A percentile compares a stretch with the other conserved stretches of the same genome.
Conservation (phyloP, 192 early-diverging fungal genomes). For the Backusella westeae region DNA sequence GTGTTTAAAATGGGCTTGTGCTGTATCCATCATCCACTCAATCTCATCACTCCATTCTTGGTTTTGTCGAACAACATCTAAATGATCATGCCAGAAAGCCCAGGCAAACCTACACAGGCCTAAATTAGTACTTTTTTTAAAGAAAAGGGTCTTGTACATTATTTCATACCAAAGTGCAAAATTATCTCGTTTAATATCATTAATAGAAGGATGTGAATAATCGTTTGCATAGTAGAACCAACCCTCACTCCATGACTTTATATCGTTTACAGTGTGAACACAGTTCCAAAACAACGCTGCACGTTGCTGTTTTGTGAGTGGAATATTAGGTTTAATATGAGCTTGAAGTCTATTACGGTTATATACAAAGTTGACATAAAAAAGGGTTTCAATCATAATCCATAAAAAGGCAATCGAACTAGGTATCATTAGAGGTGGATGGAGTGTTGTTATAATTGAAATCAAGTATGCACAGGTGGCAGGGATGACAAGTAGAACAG, state of each 20-base stretch:
- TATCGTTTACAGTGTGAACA: constrained; percentile 24
- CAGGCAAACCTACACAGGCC: constrained; percentile 47
- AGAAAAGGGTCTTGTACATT: neutral
- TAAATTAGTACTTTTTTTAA: neutral
- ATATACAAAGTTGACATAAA: constrained; percentile 31
- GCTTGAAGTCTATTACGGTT: constrained; percentile 20
- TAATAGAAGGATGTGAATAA: constrained; percentile 17
- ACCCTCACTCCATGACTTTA: constrained; percentile 27
- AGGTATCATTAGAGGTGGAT: neutral
- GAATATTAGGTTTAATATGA: neutral
- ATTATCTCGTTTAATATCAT: constrained; percentile 31
- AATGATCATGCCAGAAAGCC: constrained; percentile 45
- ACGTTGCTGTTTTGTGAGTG: constrained; percentile 14
- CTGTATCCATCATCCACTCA: constrained; percentile 34
- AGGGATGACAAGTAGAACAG: neutral
- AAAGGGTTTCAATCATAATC: constrained; percentile 27
- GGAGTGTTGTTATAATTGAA: neutral
- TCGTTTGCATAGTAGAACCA: constrained; percentile 35
- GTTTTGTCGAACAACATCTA: constrained; percentile 34
- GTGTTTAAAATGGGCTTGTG: constrained; percentile 36
- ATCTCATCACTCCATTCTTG: constrained; percentile 38
- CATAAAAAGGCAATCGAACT: constrained; percentile 19
- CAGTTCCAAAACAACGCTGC: constrained; percentile 21
- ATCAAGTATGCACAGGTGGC: neutral
- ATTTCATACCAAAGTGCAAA: constrained; percentile 31